Base-by-base conservation (phyloP, 306 rosid genomes). In the Lablab purpureus region DNA sequence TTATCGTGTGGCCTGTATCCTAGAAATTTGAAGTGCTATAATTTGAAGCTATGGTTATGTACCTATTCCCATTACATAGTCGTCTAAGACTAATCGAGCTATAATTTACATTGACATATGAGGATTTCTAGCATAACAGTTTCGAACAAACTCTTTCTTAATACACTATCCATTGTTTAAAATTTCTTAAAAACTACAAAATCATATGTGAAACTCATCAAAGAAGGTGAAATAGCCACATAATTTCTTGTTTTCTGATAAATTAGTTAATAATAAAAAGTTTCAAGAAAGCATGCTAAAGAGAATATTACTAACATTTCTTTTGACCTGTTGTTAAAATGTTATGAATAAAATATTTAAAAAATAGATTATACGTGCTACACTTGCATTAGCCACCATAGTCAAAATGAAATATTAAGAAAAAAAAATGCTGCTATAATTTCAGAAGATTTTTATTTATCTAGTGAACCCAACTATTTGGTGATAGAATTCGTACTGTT, bases 391-490 rank as follows among this genome's bases (percentile, higher is more conserved):
- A n/a, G 55, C 9, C 7, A 7, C 46, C 30, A 4, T 40, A 10
- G 58, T 17, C 43, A 59, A 47, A 25, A 25, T 68, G 55, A 28
- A 46, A 15, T 40, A 34, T 27, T 10, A 12, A 45, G 32, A 51
- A 10, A 12, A 11, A 46, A 27, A 37, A 34, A 25, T 6, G 40
- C 41, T 10, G 50, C 30, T 11, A 30, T 12, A 30, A 13, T 46
- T 47, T 28, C 52, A 50, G 10, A 5, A 52, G 3, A 49, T 30
- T 63, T n/a, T 63, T 21, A 76, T 63, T 27, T 32, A 76, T 76
- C 63, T 64, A 17, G 7, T 14, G 73, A 73, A 49, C 65, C 65
- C 66, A 45, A 62, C 19, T 30, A 41, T 45, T 15, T 13, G 70
- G 34, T 30, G 4, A 28, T 10, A 10, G 32, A 18, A 62, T 45